phyloP scores from a whole-genome alignment of 441 rosid species.

The Theobroma grandiflorum region DNA sequence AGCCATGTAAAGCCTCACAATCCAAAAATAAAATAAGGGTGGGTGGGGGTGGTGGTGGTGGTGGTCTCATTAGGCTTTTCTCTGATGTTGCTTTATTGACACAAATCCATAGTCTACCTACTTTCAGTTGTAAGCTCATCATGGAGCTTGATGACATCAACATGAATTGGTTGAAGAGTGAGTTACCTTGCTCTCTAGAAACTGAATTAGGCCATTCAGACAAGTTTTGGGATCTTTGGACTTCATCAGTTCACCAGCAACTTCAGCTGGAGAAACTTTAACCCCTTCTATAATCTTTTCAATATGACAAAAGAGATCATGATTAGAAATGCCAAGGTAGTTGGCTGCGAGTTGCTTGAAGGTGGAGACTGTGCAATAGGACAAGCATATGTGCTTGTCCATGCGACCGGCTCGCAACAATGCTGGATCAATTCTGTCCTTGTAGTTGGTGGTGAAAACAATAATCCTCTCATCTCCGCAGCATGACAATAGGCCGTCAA shows the following conservation, averaged over 20 bases:
- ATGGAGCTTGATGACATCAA: not conserved
- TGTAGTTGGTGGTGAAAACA: slow-evolving; percentile 52
- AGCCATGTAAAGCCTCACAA: not conserved
- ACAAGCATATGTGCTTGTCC: slow-evolving; percentile 50
- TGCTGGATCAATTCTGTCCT: slow-evolving; percentile 47
- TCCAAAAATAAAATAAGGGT: not conserved
- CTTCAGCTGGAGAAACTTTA: slow-evolving; percentile 43
- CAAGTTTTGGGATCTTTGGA: slow-evolving; percentile 23
- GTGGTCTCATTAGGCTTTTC: not conserved
- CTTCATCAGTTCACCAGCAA: slow-evolving; percentile 50
- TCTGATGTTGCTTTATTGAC: not conserved
- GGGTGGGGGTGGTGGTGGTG: not conserved
- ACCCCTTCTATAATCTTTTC: slow-evolving; percentile 30
- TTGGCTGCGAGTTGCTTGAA: slow-evolving; percentile 48
- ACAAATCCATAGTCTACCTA: not conserved
- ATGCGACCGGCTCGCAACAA: slow-evolving; percentile 53
- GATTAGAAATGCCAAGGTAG: slow-evolving; percentile 38
- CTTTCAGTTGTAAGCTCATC: not conserved
- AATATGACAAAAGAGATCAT: slow-evolving; percentile 31
- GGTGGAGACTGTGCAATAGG: slow-evolving; percentile 48
- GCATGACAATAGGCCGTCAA: slow-evolving; percentile 50
- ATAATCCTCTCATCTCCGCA: slow-evolving; percentile 54
- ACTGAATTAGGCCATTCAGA: slow-evolving; percentile 36
- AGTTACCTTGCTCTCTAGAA: slow-evolving; percentile 44
- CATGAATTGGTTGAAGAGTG: not conserved